Evolutionary conservation across 2,329 filamentous ascomycete genomes (phyloP).

Genomic region (Clarireedia hainanense): DNA sequence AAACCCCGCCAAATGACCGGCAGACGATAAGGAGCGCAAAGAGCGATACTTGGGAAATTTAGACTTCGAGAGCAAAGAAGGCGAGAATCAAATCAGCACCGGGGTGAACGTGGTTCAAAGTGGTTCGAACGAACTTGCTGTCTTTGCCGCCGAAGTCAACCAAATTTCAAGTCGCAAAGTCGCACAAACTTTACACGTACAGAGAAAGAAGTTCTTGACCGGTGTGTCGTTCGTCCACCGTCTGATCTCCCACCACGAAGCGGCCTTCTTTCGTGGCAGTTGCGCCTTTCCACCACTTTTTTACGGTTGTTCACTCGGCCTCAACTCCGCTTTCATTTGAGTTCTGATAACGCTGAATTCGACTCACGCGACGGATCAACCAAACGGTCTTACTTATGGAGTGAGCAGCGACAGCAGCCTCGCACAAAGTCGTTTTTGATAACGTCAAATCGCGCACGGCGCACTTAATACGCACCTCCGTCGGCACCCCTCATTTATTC

Average conservation of each 20-base stretch:
- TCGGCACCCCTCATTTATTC: conserved; percentile 1
- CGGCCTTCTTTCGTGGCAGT: not conserved
- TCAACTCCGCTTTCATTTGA: no score
- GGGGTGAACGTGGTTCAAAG: not conserved
- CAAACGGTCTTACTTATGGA: not conserved
- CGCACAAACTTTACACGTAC: no score
- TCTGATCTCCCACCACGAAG: not conserved
- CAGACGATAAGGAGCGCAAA: no score
- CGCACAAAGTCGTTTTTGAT: not conserved
- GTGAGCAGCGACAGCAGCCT: not conserved
- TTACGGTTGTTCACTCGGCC: not conserved
- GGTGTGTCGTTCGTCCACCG: not conserved
- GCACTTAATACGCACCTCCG: not conserved
- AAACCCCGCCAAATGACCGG: no score
- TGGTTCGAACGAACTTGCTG: not conserved
- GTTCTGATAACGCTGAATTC: not conserved
- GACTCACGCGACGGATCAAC: not conserved
- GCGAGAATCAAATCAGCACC: not conserved
- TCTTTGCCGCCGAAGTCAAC: no score
- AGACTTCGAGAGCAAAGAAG: not conserved
- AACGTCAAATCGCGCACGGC: not conserved
- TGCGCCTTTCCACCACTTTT: not conserved
- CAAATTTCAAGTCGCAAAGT: no score
- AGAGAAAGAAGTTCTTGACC: not conserved
- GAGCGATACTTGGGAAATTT: not conserved